phyloP scores from a whole-genome alignment of 1,139 yeast species.

The Debaryomycetaceae sp. region DNA sequence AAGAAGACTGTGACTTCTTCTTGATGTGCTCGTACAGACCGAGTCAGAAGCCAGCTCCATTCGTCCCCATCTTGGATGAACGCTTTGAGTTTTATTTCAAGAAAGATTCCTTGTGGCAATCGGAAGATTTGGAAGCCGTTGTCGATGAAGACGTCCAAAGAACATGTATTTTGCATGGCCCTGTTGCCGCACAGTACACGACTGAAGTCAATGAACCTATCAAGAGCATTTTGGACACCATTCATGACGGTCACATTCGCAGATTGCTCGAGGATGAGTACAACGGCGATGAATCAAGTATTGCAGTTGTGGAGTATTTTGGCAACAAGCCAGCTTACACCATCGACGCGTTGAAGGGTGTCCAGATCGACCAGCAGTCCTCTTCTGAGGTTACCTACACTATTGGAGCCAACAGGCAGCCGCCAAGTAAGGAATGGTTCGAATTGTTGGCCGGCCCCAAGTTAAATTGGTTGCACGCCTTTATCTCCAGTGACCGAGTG shows the following conservation, averaged over 20 bases:
- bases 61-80: constrained; percentile 91
- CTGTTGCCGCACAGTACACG: constrained; percentile 95
- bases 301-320: constrained; percentile 88
- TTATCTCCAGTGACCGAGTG: constrained; percentile 71
- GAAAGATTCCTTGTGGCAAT: constrained; percentile 98
- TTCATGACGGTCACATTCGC: constrained; percentile 86
- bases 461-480: constrained; percentile 89
- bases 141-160: constrained; percentile 95
- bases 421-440: constrained; percentile 65
- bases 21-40: constrained; percentile 81
- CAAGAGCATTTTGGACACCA: constrained; percentile 78
- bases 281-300: constrained; percentile 58
- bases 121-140: constrained; percentile 94
- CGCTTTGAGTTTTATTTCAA: constrained; percentile 94
- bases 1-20: constrained; percentile 94
- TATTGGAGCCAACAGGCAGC: constrained; percentile 39
- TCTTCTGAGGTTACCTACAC: constrained; percentile 30
- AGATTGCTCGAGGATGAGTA: constrained; percentile 68
- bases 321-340: constrained; percentile 55
- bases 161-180: constrained; percentile 97
- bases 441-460: constrained; percentile 72
- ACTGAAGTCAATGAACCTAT: constrained; percentile 88
- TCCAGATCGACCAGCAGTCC: constrained; percentile 29
- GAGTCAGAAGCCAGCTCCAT: constrained; percentile 94
- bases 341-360: constrained; percentile 23